Base-by-base conservation (phyloP, 345 rosid species). In the Abelmoschus esculentus region DNA sequence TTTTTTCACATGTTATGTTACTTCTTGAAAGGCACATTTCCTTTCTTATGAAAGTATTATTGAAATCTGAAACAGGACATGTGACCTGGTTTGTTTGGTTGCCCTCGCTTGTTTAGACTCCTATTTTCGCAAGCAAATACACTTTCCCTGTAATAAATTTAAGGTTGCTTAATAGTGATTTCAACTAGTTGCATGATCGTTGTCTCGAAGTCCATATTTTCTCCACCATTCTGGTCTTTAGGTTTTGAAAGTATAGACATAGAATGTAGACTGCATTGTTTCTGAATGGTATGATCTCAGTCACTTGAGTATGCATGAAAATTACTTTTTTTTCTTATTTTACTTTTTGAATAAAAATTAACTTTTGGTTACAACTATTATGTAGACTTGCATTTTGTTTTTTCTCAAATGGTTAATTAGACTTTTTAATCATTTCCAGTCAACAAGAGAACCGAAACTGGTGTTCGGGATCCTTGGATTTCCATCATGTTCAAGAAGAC, bases 401-500 rank as follows among this genome's bases (percentile, higher is more conserved):
- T 0, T 34, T 61, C 40, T 61, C 17, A 17, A 61, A 17, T 61
- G 66, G 22, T 36, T 61, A 3, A 34, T 36, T 36, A 3, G 14
- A 38, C 49, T 22, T 19, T 63, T 12, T 63, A 63, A 42, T 42
- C 53, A 11, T 42, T 50, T 19, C 4, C 53, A 63, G 53, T 22
- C 42, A 10, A 17, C 42, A 50, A 61, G 49, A 63, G 17, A 19
- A 63, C 42, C 53, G 55, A 19, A 40, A 63, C 11, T 9, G 10
- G 50, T 28, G 13, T 22, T 46, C 50, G 6, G 76, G 79, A 70
- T 58, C 50, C 3, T 42, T 28, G 32, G 36, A 72, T 71, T 55
- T 69, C 9, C 74, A 76, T 71, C 64, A 89, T 85, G 91, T 74
- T 83, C 71, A 93, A 88, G 87, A 84, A 85, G 73, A 10, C 80